These are phyloP conservation scores for Solanum hybrid DNA, from an alignment of 305 asterid genomes.

Conservation along the genomic window DNA sequence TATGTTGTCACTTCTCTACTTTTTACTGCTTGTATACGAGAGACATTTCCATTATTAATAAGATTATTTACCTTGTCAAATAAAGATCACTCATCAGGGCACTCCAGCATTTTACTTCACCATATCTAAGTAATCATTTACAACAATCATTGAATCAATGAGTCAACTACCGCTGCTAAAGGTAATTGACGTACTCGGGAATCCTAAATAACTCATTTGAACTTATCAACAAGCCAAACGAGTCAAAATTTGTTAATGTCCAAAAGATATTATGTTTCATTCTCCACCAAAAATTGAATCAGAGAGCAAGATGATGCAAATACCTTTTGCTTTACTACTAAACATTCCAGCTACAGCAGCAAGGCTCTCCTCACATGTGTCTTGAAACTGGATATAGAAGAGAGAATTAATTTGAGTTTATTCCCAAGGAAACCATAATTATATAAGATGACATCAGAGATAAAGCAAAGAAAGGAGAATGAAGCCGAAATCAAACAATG, in stretches of 20 bases:
- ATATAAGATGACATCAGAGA: neutral
- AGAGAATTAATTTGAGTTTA: neutral
- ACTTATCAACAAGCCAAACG: neutral
- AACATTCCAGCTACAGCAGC: conserved; percentile 99
- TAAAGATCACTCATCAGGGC: neutral
- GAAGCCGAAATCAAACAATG: neutral
- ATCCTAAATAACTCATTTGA: neutral
- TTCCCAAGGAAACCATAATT: neutral
- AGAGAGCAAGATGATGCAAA: neutral
- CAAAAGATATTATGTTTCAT: neutral
- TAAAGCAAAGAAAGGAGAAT: neutral
- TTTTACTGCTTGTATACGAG: neutral
- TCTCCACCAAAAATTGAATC: neutral
- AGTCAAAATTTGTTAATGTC: neutral
- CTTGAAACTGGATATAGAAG: conserved; percentile 49
- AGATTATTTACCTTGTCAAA: neutral
- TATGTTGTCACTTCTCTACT: neutral
- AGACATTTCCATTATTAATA: neutral
- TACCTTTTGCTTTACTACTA: conserved; percentile 98
- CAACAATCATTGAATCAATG: neutral
- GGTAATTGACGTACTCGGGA: neutral
- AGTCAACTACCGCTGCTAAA: neutral
- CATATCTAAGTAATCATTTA: conserved; percentile 2
- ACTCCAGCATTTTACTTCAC: neutral
- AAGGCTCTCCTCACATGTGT: conserved; percentile 94